Conservation (phyloP, 1,284 basidiomycete species). For the Inonotus hispidus region DNA sequence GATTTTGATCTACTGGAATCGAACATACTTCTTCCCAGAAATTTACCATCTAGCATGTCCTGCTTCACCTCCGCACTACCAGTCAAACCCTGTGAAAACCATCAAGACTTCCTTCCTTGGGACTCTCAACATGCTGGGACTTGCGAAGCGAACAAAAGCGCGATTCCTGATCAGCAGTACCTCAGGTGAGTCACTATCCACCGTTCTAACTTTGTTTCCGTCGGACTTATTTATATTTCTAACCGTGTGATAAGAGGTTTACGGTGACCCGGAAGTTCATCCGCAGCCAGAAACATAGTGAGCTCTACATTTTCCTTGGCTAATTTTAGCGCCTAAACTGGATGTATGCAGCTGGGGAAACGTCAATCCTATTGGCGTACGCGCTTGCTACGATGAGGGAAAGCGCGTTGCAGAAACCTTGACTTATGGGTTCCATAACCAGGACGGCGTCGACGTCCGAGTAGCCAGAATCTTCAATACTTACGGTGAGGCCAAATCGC, state of each 20-base stretch:
- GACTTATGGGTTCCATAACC: conserved; percentile 91
- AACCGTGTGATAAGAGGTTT: conserved; percentile 63
- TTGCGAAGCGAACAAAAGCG: conserved; percentile 97
- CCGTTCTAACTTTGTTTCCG: not conserved
- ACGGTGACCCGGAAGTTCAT: conserved; percentile 95
- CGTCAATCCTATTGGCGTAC: conserved; percentile 95
- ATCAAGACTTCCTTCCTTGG: conserved; percentile 98
- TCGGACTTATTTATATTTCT: not conserved
- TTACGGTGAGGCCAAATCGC: conserved; percentile 43
- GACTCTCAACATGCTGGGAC: conserved; percentile 94
- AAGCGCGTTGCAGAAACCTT: conserved; percentile 94
- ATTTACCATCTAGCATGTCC: conserved; percentile 97
- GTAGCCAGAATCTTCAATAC: conserved; percentile 97
- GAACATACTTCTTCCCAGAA: conserved; percentile 46
- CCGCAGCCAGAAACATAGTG: conserved; percentile 94
- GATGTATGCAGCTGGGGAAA: conserved; percentile 79
- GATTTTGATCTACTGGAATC: not conserved
- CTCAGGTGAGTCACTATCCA: conserved; percentile 72
- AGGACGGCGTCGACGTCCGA: conserved; percentile 92
- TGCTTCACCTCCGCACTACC: conserved; percentile 93
- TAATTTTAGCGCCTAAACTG: conserved; percentile 6
- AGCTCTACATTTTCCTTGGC: conserved; percentile 28
- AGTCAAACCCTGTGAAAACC: conserved; percentile 93
- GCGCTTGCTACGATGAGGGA: conserved; percentile 98
- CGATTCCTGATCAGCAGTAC: conserved; percentile 95